Percentiles rank a stretch among this genome's conserved stretches.
Conservation (phyloP, 257 asterid species). For the Knoxia roxburghii region DNA sequence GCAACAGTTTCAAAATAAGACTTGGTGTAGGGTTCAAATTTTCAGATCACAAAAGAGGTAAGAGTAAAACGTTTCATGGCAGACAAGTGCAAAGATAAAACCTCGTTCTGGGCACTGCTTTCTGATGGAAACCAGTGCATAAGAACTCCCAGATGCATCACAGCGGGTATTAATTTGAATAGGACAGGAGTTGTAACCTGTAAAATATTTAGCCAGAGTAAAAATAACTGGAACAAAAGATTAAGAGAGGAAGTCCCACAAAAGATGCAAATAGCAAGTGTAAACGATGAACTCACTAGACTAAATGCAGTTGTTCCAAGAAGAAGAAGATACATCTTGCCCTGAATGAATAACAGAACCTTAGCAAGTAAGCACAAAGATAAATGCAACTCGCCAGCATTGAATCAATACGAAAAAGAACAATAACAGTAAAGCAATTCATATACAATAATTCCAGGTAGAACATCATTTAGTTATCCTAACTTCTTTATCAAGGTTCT, state of each 20-base stretch:
- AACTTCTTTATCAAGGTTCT: not conserved
- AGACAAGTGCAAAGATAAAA: constrained; percentile 15
- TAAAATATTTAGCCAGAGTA: constrained; percentile 10
- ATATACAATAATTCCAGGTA: not conserved
- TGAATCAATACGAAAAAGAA: not conserved
- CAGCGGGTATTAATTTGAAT: constrained; percentile 79
- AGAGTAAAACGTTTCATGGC: not conserved
- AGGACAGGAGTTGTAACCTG: constrained; percentile 92
- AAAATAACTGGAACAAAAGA: constrained; percentile 6
- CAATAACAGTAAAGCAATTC: not conserved
- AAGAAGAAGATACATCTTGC: constrained; percentile 91
- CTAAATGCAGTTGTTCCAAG: constrained; percentile 96
- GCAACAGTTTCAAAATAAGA: not conserved
- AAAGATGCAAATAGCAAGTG: constrained; percentile 3
- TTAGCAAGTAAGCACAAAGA: not conserved
- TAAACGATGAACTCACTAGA: constrained; percentile 48
- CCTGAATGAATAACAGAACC: constrained; percentile 37
- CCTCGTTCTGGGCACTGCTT: constrained; percentile 49
- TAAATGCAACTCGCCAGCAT: not conserved
- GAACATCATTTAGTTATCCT: not conserved
- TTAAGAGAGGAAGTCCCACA: not conserved
- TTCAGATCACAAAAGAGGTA: not conserved
- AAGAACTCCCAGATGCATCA: constrained; percentile 69
- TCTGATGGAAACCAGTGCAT: constrained; percentile 92
- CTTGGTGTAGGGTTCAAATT: not conserved